phyloP scores from a whole-genome alignment of 495 filamentous ascomycete genomes.

The Hyaloscypha variabilis region DNA sequence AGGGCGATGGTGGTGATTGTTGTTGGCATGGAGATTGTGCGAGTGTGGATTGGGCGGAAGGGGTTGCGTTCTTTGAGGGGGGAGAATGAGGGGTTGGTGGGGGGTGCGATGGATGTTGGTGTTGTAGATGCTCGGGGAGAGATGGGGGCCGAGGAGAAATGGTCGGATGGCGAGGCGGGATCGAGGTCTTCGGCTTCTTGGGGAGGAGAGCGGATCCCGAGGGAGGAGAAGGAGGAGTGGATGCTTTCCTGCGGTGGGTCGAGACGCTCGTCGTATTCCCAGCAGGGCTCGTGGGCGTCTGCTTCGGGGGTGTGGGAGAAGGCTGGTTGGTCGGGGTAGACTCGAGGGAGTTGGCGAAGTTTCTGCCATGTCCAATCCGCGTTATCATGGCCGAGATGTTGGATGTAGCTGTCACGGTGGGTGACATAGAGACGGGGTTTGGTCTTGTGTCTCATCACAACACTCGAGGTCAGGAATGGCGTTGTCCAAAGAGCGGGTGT shows the following conservation, averaged over 20 bases:
- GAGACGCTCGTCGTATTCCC: constrained; percentile 53
- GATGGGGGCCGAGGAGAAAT: constrained; percentile 25
- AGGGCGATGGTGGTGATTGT: constrained; percentile 29
- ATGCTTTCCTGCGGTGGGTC: constrained; percentile 47
- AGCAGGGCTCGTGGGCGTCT: constrained; percentile 60
- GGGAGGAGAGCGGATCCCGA: constrained; percentile 38
- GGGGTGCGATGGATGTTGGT: constrained; percentile 33
- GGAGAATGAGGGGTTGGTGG: constrained; percentile 34
- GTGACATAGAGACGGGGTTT: constrained; percentile 67
- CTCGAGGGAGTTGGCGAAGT: constrained; percentile 58
- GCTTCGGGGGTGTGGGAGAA: constrained; percentile 53
- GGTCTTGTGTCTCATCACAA: constrained; percentile 63
- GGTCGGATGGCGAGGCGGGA: constrained; percentile 35
- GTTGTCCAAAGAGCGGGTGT: constrained; percentile 68
- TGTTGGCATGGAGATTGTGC: constrained; percentile 52
- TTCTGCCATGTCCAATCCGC: constrained; percentile 64
- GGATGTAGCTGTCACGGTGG: constrained; percentile 65
- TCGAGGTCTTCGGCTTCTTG: constrained; percentile 28
- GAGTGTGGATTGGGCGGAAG: constrained; percentile 42
- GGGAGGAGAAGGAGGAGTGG: constrained; percentile 40
- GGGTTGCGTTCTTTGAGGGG: constrained; percentile 42
- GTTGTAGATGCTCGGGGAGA: constrained; percentile 30
- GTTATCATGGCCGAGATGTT: constrained; percentile 43
- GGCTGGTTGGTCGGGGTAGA: constrained; percentile 47
- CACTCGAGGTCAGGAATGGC: constrained; percentile 62